Conservation (phyloP, 2,329 filamentous ascomycete genomes). For the Mollisia scopiformis region DNA sequence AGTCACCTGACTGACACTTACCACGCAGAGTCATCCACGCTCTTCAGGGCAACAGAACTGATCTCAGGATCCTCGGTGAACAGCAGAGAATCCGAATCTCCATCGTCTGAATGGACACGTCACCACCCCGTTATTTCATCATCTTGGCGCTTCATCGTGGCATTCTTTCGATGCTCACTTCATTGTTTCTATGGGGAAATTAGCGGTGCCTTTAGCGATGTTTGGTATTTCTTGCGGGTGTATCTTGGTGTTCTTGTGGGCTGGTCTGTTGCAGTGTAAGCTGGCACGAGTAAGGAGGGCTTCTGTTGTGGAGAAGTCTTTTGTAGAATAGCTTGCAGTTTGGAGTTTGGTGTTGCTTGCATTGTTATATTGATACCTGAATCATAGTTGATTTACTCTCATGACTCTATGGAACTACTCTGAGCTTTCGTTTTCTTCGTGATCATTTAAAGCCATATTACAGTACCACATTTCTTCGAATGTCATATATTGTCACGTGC, state of each 20-base stretch:
- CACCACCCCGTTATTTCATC: slow-evolving; percentile 44
- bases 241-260: background rate
- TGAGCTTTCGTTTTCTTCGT: no score
- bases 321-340: background rate
- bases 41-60: slow-evolving; percentile 36
- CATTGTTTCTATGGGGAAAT: slow-evolving; percentile 24
- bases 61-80: slow-evolving; percentile 41
- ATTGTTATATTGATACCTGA: background rate
- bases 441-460: no score
- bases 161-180: slow-evolving; percentile 42
- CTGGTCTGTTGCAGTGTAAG: background rate
- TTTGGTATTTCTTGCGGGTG: background rate
- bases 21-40: slow-evolving; percentile 38
- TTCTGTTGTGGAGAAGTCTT: background rate
- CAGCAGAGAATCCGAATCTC: slow-evolving; percentile 31
- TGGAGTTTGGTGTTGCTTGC: background rate
- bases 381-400: background rate
- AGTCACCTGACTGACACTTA: background rate
- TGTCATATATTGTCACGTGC: no score
- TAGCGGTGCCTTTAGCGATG: background rate
- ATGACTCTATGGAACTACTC: no score
- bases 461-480: no score
- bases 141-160: slow-evolving; percentile 47
- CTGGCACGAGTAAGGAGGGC: background rate
- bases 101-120: slow-evolving; percentile 45